These are phyloP conservation scores for Fomitopsis palustris DNA, from an alignment of 1,284 basidiomycete species.

Conservation along the genomic window DNA sequence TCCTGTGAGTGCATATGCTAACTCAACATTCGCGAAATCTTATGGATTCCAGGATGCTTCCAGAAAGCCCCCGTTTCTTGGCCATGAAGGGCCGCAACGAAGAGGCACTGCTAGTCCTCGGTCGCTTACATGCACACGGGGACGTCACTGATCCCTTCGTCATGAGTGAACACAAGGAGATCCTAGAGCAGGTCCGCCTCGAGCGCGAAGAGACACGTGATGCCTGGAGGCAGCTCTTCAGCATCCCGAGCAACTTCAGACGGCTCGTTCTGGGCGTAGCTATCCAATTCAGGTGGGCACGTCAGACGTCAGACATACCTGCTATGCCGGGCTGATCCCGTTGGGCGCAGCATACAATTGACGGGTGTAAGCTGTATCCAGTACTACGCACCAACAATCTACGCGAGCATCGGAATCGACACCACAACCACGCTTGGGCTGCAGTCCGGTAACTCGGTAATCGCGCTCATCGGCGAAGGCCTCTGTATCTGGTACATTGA, in stretches of 20 bases:
- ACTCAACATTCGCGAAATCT: neutral
- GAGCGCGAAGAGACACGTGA: slow-evolving; percentile 23
- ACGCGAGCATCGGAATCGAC: slow-evolving; percentile 44
- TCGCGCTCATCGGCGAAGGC: slow-evolving; percentile 55
- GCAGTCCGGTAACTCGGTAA: slow-evolving; percentile 59
- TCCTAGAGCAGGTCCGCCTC: slow-evolving; percentile 36
- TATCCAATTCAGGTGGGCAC: slow-evolving; percentile 26
- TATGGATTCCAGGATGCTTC: slow-evolving; percentile 28
- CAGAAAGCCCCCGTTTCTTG: slow-evolving; percentile 58
- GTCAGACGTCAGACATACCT: neutral
- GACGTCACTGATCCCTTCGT: slow-evolving; percentile 45
- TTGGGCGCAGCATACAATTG: slow-evolving; percentile 37
- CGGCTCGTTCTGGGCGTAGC: slow-evolving; percentile 38
- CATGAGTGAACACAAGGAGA: slow-evolving; percentile 33
- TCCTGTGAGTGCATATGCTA: slow-evolving; percentile 28
- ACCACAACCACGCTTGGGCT: slow-evolving; percentile 42
- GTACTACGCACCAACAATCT: slow-evolving; percentile 41
- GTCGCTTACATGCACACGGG: slow-evolving; percentile 49
- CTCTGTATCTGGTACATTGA: slow-evolving; percentile 58
- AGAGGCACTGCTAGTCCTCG: slow-evolving; percentile 40
- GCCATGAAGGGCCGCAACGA: slow-evolving; percentile 52
- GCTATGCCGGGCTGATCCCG: slow-evolving; percentile 27
- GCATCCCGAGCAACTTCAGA: slow-evolving; percentile 43
- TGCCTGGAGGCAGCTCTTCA: slow-evolving; percentile 47
- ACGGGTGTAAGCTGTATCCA: slow-evolving; percentile 48